A percentile compares a stretch with the other conserved stretches of the same genome.
phyloP scores from a whole-genome alignment of 345 rosid genomes.

The Lepidium didymum region DNA sequence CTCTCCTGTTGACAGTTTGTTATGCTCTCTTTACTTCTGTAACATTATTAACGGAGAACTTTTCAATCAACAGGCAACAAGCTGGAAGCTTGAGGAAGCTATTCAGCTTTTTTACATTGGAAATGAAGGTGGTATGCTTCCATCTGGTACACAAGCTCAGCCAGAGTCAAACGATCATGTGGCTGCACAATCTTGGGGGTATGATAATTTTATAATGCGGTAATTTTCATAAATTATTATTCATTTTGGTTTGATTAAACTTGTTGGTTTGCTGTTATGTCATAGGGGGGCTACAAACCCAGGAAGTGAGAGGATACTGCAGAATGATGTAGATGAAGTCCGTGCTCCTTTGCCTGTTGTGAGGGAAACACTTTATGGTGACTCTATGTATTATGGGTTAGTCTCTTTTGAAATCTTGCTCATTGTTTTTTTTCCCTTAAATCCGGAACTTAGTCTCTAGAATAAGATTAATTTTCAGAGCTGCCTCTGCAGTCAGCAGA shows the following conservation, averaged over 20 bases:
- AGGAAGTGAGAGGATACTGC: conserved; percentile 35
- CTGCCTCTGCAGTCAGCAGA: not conserved
- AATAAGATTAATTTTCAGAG: not conserved
- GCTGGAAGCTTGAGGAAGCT: conserved; percentile 98
- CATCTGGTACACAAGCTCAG: conserved; percentile 42
- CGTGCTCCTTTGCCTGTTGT: conserved; percentile 94
- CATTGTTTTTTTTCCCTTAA: not conserved
- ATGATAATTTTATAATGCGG: conserved; percentile 3
- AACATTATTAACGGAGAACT: not conserved
- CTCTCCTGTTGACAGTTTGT: not conserved
- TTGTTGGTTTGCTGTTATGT: conserved; percentile 16
- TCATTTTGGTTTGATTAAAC: not conserved
- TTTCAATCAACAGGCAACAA: conserved; percentile 59
- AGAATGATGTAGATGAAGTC: conserved; percentile 54
- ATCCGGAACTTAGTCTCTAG: not conserved
- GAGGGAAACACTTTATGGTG: conserved; percentile 93
- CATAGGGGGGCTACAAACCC: conserved; percentile 35
- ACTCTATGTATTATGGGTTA: conserved; percentile 56
- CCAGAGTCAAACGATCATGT: conserved; percentile 17
- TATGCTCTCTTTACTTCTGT: not conserved
- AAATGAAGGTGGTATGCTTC: conserved; percentile 46
- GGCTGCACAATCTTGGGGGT: conserved; percentile 40
- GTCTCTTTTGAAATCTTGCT: not conserved
- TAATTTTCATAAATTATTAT: not conserved
- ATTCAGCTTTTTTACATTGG: conserved; percentile 89